A percentile compares a stretch with the other conserved stretches of the same genome.
These are phyloP conservation scores for Butyriboletus loyo DNA, from an alignment of 768 basidiomycete species.

Conservation along the genomic window DNA sequence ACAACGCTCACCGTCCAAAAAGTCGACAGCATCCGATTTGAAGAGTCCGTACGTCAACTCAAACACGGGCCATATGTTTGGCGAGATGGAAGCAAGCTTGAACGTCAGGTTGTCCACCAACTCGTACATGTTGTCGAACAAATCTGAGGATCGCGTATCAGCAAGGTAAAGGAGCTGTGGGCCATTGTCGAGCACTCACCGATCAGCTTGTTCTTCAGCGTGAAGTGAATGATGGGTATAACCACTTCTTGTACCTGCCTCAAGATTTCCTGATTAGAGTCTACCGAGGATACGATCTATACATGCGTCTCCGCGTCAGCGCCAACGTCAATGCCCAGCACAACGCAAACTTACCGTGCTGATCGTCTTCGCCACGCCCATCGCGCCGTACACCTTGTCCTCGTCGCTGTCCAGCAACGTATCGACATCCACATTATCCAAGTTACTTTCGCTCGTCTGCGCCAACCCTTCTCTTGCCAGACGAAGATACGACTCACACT, in stretches of 20 bases:
- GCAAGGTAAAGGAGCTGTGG: neutral
- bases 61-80: constrained; percentile 85
- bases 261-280: constrained; percentile 70
- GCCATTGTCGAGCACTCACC: constrained; percentile 43
- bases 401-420: constrained; percentile 60
- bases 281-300: constrained; percentile 74
- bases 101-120: constrained; percentile 83
- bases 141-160: constrained; percentile 43
- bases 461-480: constrained; percentile 65
- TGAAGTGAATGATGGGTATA: constrained; percentile 72
- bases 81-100: constrained; percentile 70
- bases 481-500: constrained; percentile 84
- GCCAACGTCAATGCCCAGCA: neutral
- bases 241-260: constrained; percentile 79
- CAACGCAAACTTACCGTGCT: constrained; percentile 51
- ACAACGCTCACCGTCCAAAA: constrained; percentile 65
- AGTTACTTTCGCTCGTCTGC: constrained; percentile 47
- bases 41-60: constrained; percentile 80
- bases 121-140: constrained; percentile 86
- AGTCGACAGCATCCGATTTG: constrained; percentile 81
- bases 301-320: neutral
- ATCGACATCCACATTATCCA: constrained; percentile 54
- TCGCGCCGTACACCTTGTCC: constrained; percentile 84
- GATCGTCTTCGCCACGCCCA: constrained; percentile 86
- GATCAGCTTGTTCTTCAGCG: constrained; percentile 72